These are phyloP conservation scores for Cercospora sojina DNA, from an alignment of 2,329 filamentous ascomycete genomes.

Conservation along the genomic window DNA sequence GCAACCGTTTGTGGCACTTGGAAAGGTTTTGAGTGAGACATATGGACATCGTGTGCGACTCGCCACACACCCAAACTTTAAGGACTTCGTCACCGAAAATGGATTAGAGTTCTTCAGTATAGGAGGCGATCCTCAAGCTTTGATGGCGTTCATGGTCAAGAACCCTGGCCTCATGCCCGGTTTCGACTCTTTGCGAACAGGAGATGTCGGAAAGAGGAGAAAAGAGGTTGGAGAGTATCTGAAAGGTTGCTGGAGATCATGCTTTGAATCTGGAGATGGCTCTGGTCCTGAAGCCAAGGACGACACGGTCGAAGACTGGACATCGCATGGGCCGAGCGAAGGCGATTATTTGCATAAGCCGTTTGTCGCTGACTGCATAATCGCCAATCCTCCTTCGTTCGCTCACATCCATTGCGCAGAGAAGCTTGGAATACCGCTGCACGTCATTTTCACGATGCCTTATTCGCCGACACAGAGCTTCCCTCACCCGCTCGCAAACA, in stretches of 20 bases:
- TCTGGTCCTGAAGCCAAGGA: slow-evolving; percentile 39
- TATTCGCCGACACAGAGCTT: slow-evolving; percentile 85
- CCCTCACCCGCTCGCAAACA: slow-evolving; percentile 81
- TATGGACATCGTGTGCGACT: slow-evolving; percentile 51
- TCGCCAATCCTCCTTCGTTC: slow-evolving; percentile 76
- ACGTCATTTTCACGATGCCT: slow-evolving; percentile 95
- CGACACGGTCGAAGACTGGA: slow-evolving; percentile 52
- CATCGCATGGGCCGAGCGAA: slow-evolving; percentile 31
- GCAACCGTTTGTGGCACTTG: slow-evolving; percentile 52
- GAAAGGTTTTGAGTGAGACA: slow-evolving; percentile 50
- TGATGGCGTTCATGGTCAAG: slow-evolving; percentile 83
- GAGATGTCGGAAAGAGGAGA: slow-evolving; percentile 72
- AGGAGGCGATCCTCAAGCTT: slow-evolving; percentile 50
- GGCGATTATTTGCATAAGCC: slow-evolving; percentile 53
- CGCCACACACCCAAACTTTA: slow-evolving; percentile 52
- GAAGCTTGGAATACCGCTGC: slow-evolving; percentile 70
- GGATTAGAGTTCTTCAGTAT: slow-evolving; percentile 55
- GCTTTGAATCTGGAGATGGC: slow-evolving; percentile 75
- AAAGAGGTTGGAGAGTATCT: slow-evolving; percentile 76
- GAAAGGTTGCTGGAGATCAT: slow-evolving; percentile 83
- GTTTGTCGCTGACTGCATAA: slow-evolving; percentile 81
- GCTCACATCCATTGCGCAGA: slow-evolving; percentile 74
- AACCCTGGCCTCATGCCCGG: slow-evolving; percentile 83
- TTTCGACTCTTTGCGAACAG: slow-evolving; percentile 71
- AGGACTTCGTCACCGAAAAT: slow-evolving; percentile 51